Evolutionary conservation across 441 rosid genomes (phyloP).

Genomic region (Eruca vesicaria): DNA sequence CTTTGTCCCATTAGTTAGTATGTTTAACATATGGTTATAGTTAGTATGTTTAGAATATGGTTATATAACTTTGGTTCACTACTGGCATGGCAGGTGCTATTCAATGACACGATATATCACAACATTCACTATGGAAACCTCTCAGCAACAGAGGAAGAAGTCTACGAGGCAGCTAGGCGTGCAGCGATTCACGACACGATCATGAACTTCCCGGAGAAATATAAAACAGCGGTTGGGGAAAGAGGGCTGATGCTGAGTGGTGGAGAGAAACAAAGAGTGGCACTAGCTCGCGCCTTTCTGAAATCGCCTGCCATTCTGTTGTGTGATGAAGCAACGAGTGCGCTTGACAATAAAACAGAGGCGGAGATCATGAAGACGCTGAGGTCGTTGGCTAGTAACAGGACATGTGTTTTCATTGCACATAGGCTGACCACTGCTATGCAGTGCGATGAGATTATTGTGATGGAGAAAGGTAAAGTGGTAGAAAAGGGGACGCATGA

Average conservation of each 20-base stretch:
- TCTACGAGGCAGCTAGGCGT: slow-evolving; percentile 77
- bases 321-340: slow-evolving; percentile 98
- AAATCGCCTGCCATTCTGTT: slow-evolving; percentile 85
- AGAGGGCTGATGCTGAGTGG: slow-evolving; percentile 97
- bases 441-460: slow-evolving; percentile 97
- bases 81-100: slow-evolving; percentile 63
- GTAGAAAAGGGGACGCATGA: slow-evolving; percentile 90
- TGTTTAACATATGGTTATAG: neutral
- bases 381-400: slow-evolving; percentile 70
- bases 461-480: slow-evolving; percentile 87
- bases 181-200: slow-evolving; percentile 91
- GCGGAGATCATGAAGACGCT: slow-evolving; percentile 85
- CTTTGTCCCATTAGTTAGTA: neutral
- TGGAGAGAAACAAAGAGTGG: slow-evolving; percentile 98
- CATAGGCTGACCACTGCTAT: slow-evolving; percentile 98
- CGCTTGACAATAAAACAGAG: slow-evolving; percentile 92
- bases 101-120: slow-evolving; percentile 91
- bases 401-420: slow-evolving; percentile 87
- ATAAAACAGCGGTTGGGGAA: slow-evolving; percentile 88
- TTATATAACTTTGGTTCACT: neutral
- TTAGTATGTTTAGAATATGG: neutral
- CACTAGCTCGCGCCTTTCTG: slow-evolving; percentile 90
- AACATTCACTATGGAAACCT: slow-evolving; percentile 91
- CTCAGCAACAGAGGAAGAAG: slow-evolving; percentile 85
- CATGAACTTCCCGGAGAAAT: slow-evolving; percentile 78